Conservation (phyloP, 2,329 filamentous ascomycete species). For the Fusarium sp. region DNA sequence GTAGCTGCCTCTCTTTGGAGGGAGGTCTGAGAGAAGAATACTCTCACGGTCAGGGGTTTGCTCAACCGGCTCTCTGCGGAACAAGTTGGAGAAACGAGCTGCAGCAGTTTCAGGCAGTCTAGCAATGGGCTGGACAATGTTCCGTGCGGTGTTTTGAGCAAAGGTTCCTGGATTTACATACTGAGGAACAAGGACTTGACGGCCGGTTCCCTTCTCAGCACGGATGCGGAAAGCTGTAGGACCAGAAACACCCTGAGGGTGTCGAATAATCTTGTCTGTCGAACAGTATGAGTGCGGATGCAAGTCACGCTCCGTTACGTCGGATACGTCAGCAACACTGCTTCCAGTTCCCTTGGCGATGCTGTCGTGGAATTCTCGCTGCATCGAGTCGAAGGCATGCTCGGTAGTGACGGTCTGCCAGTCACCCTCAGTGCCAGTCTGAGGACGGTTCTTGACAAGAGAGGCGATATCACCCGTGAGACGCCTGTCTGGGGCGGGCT, state of each 20-base stretch:
- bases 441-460: conserved; percentile 29
- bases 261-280: conserved; percentile 45
- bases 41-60: conserved; percentile 17
- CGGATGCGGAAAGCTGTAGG: conserved; percentile 35
- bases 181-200: conserved; percentile 39
- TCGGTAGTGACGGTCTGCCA: conserved; percentile 54
- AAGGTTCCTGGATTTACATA: conserved; percentile 22
- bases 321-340: conserved; percentile 60
- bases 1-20: conserved; percentile 46
- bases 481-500: conserved; percentile 15
- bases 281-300: conserved; percentile 39
- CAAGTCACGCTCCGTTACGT: conserved; percentile 41
- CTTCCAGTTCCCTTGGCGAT: conserved; percentile 52
- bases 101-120: conserved; percentile 40
- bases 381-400: conserved; percentile 34
- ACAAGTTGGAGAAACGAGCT: conserved; percentile 43
- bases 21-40: conserved; percentile 38
- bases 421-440: conserved; percentile 43
- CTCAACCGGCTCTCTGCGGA: conserved; percentile 34
- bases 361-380: conserved; percentile 39
- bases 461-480: conserved; percentile 34
- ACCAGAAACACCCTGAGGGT: conserved; percentile 30
- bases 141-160: conserved; percentile 41
- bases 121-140: conserved; percentile 32
- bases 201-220: conserved; percentile 38